Conservation (phyloP, 306 rosid species). For the Sindora glabra region DNA sequence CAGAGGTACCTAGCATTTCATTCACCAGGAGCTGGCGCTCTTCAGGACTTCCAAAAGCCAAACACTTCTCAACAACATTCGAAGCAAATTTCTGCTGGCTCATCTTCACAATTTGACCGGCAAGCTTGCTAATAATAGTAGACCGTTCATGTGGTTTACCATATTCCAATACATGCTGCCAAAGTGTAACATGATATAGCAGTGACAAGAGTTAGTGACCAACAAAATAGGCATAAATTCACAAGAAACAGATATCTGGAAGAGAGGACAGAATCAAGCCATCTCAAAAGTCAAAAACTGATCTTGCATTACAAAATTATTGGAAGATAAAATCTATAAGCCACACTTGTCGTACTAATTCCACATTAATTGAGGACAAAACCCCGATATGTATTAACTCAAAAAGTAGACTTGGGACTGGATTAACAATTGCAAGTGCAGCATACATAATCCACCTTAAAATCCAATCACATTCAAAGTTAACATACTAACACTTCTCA, state of each 20-base stretch:
- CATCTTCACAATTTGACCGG: constrained; percentile 95
- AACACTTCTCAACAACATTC: constrained; percentile 92
- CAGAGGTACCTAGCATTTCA: constrained; percentile 91
- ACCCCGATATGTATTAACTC: not conserved
- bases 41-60: constrained; percentile 70
- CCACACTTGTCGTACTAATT: not conserved
- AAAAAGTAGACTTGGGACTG: not conserved
- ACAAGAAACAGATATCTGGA: not conserved
- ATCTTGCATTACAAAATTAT: not conserved
- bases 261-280: not conserved
- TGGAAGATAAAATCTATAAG: not conserved
- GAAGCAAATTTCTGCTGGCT: constrained; percentile 99
- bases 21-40: constrained; percentile 82
- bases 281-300: not conserved
- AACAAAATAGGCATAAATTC: not conserved
- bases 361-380: not conserved
- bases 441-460: too few species aligned
- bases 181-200: constrained; percentile 16
- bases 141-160: constrained; percentile 76
- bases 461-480: too few species aligned
- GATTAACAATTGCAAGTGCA: not conserved
- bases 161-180: constrained; percentile 76
- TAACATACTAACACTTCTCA: too few species aligned
- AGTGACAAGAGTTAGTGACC: not conserved
- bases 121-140: constrained; percentile 75